Percentiles rank a stretch among this genome's conserved stretches.
These are phyloP conservation scores for Abrus precatorius DNA, from an alignment of 306 rosid species.

Conservation along the genomic window DNA sequence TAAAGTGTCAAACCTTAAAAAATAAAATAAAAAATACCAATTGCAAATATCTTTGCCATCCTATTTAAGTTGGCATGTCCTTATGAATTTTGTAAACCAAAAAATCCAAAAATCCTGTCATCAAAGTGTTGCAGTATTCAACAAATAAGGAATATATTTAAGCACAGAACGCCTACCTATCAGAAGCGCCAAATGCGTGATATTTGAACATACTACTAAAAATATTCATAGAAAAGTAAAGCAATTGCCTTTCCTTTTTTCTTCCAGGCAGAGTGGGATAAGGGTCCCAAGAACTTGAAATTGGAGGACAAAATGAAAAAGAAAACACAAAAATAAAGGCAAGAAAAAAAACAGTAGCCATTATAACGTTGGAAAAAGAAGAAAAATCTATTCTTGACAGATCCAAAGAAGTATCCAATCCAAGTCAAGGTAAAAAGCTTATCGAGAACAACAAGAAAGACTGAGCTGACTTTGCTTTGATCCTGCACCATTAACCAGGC, in stretches of 20 bases:
- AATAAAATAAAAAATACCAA: too few species aligned
- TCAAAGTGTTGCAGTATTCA: not conserved
- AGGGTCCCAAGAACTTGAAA: conserved; percentile 24
- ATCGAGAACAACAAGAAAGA: conserved; percentile 77
- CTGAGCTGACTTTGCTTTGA: conserved; percentile 56
- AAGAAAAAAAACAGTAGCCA: not conserved
- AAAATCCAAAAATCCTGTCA: not conserved
- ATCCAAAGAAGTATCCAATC: conserved; percentile 44
- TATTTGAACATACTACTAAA: not conserved
- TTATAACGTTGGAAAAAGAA: conserved; percentile 19
- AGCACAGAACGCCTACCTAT: not conserved
- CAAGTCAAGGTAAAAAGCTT: conserved; percentile 46
- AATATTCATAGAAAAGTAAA: conserved; percentile 14
- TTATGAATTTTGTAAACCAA: not conserved
- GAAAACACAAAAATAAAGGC: not conserved
- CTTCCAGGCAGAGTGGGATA: not conserved
- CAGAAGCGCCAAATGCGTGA: not conserved
- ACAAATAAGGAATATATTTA: not conserved
- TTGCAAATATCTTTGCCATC: not conserved
- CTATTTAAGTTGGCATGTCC: not conserved
- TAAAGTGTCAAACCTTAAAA: too few species aligned
- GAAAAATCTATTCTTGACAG: conserved; percentile 40
- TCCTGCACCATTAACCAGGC: conserved; percentile 68
- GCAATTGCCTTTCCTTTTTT: not conserved
- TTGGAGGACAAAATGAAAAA: not conserved